These are phyloP conservation scores for Phytophthora quininea DNA, from an alignment of 352 stramenopile species.

Conservation along the genomic window DNA sequence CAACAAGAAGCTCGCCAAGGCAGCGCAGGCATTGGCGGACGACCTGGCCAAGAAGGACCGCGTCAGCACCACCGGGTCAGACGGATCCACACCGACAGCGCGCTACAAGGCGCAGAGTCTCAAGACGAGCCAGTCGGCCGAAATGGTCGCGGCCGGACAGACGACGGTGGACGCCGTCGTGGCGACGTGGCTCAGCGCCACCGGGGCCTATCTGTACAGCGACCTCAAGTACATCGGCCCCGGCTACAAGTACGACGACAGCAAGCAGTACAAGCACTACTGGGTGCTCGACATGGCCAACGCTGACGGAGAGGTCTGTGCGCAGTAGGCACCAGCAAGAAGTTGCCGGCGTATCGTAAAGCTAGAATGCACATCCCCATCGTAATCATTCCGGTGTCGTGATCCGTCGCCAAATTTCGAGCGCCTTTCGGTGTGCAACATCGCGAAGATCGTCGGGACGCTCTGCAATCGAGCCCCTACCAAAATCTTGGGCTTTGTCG, in stretches of 20 bases:
- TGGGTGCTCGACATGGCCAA: constrained; percentile 39
- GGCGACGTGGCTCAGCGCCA: constrained; percentile 45
- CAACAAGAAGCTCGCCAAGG: constrained; percentile 39
- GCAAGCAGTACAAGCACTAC: constrained; percentile 35
- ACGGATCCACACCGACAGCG: constrained; percentile 33
- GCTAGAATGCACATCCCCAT: no score
- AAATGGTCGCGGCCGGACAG: constrained; percentile 48
- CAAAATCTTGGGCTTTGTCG: no score
- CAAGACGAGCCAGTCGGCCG: constrained; percentile 16
- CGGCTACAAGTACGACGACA: constrained; percentile 33
- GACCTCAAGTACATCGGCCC: constrained; percentile 29
- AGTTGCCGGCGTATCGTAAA: no score
- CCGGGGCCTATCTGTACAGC: constrained; percentile 38
- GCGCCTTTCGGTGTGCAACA: no score
- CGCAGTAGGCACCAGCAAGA: not conserved
- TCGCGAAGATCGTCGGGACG: no score
- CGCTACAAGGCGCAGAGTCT: constrained; percentile 34
- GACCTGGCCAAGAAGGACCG: constrained; percentile 32
- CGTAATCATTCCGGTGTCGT: no score
- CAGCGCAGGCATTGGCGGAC: constrained; percentile 24
- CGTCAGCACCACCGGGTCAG: constrained; percentile 25
- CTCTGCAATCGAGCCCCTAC: no score
- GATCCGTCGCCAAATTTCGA: no score
- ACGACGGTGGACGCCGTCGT: constrained; percentile 37
- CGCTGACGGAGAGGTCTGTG: constrained; percentile 20